Evolutionary conservation across 495 filamentous ascomycete genomes (phyloP).

Genomic region (Aspergillus panamensis): DNA sequence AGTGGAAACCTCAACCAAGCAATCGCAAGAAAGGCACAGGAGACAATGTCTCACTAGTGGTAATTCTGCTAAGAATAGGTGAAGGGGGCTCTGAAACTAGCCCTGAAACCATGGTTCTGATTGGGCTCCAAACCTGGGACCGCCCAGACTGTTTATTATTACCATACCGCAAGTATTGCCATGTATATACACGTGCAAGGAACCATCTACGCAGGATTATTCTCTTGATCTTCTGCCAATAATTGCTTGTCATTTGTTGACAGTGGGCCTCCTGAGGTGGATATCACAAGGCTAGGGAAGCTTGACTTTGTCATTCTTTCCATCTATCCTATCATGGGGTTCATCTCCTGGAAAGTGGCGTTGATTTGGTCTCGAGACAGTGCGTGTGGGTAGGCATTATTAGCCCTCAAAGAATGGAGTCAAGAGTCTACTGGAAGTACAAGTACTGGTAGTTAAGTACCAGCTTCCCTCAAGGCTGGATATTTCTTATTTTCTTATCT

Average conservation of each 20-base stretch:
- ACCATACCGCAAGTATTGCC: background rate
- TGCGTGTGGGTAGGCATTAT: too few relatives aligned
- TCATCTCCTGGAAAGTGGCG: background rate
- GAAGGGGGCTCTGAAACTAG: slow-evolving; percentile 12
- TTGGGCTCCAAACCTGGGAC: background rate
- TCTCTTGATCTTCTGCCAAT: slow-evolving; percentile 19
- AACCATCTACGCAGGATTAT: background rate
- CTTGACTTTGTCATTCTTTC: background rate
- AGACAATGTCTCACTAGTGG: background rate
- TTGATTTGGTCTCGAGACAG: background rate
- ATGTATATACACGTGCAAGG: background rate
- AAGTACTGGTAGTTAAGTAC: too few relatives aligned
- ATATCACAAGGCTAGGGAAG: background rate
- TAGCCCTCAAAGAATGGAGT: too few relatives aligned
- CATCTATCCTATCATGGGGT: background rate
- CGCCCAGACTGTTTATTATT: background rate
- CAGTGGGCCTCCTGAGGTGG: background rate
- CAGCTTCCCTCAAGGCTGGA: too few relatives aligned
- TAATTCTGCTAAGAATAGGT: slow-evolving; percentile 7
- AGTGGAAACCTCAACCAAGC: background rate
- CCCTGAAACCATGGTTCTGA: background rate
- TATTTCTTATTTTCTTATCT: too few relatives aligned
- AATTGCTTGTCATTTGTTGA: slow-evolving; percentile 17
- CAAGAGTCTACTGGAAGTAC: too few relatives aligned
- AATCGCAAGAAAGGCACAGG: background rate